Evolutionary conservation across 129 eudicot genomes (phyloP).

Genomic region (Sambucus nigra): DNA sequence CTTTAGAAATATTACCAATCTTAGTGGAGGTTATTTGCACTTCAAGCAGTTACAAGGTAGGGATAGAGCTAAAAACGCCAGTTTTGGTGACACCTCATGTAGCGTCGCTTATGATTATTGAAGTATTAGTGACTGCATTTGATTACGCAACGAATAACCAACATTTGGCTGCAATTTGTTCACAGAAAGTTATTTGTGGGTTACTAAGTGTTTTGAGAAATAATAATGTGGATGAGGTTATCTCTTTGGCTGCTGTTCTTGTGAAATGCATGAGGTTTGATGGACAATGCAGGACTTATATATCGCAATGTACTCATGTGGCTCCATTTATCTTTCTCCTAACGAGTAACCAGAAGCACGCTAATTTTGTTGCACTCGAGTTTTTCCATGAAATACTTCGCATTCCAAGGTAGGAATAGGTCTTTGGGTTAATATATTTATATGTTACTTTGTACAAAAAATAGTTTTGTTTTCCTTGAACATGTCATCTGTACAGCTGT

Average conservation of each 20-base stretch:
- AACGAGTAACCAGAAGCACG: conserved; percentile 52
- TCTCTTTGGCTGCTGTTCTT: conserved; percentile 61
- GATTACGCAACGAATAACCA: conserved; percentile 45
- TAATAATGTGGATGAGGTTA: conserved; percentile 40
- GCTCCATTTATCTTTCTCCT: conserved; percentile 48
- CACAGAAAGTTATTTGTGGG: conserved; percentile 53
- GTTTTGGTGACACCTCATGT: conserved; percentile 50
- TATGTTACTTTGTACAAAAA: background rate
- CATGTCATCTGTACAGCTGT: too few species aligned
- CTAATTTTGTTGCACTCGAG: conserved; percentile 47
- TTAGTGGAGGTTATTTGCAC: conserved; percentile 52
- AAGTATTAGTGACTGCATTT: conserved; percentile 62
- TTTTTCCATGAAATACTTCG: conserved; percentile 69
- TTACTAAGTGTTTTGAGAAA: conserved; percentile 48
- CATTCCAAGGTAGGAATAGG: conserved; percentile 48
- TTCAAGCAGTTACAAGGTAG: conserved; percentile 33
- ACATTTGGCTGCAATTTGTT: conserved; percentile 56
- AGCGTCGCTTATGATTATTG: conserved; percentile 69
- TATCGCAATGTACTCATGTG: conserved; percentile 35
- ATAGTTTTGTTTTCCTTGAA: too few species aligned
- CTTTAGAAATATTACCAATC: conserved; percentile 61
- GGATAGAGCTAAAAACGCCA: conserved; percentile 28
- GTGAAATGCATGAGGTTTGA: conserved; percentile 65
- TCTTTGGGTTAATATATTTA: background rate
- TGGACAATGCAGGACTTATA: conserved; percentile 54